phyloP scores from a whole-genome alignment of 495 filamentous ascomycete species.

The Daldinia loculata region DNA sequence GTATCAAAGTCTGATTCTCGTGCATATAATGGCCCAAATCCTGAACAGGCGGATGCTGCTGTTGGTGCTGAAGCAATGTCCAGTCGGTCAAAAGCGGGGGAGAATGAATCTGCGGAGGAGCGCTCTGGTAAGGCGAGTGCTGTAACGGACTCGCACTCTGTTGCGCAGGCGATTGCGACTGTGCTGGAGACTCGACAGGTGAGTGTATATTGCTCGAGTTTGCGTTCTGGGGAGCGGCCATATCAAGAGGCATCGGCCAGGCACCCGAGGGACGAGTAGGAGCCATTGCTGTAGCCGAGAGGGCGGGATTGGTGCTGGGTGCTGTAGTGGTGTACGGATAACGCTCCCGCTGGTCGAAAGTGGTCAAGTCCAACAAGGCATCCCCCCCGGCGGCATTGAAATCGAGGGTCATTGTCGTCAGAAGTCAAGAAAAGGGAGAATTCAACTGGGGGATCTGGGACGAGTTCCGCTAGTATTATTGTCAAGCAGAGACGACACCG shows the following conservation, averaged over 20 bases:
- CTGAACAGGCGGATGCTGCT: constrained; percentile 58
- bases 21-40: constrained; percentile 63
- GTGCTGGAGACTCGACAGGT: constrained; percentile 56
- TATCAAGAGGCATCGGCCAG: constrained; percentile 57
- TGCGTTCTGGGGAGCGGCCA: constrained; percentile 54
- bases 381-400: constrained; percentile 62
- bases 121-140: constrained; percentile 57
- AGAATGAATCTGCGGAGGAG: constrained; percentile 51
- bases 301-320: constrained; percentile 49
- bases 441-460: constrained; percentile 47
- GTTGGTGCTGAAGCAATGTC: constrained; percentile 58
- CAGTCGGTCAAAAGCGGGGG: constrained; percentile 60
- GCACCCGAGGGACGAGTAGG: constrained; percentile 53
- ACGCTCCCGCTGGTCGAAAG: constrained; percentile 63
- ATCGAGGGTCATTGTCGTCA: constrained; percentile 64
- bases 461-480: constrained; percentile 52
- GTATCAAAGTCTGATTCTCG: constrained; percentile 56
- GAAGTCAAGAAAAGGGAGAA: constrained; percentile 48
- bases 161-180: constrained; percentile 57
- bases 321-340: constrained; percentile 58
- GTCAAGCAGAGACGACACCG: constrained; percentile 49
- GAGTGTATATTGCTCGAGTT: constrained; percentile 54
- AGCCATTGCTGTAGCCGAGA: constrained; percentile 55
- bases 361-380: constrained; percentile 62
- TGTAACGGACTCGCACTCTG: constrained; percentile 57